Conservation (phyloP, 352 stramenopile species). For the Globisporangium megalacanthum region DNA sequence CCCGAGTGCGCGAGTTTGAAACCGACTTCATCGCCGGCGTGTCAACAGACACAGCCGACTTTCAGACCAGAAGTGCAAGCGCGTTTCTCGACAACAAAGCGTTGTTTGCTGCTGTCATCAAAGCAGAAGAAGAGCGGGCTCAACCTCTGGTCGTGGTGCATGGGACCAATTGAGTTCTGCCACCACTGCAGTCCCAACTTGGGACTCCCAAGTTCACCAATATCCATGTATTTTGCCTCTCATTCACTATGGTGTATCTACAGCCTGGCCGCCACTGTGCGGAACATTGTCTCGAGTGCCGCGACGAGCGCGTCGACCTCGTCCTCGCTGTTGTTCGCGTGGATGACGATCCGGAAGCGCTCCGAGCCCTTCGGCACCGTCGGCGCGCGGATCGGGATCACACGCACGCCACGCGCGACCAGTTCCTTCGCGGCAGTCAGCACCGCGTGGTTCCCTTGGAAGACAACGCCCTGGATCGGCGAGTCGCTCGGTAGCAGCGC, state of each 20-base stretch:
- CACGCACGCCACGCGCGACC: conserved; percentile 68
- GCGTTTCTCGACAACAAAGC: too few species aligned
- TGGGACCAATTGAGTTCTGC: too few species aligned
- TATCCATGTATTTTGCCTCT: too few species aligned
- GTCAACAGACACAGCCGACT: too few species aligned
- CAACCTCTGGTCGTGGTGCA: too few species aligned
- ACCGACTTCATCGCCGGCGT: too few species aligned
- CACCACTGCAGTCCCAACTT: too few species aligned
- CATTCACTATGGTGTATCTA: background rate
- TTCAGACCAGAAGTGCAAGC: too few species aligned
- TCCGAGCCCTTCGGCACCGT: conserved; percentile 93
- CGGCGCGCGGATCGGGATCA: conserved; percentile 94
- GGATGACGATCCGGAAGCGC: conserved; percentile 94
- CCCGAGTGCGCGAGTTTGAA: too few species aligned
- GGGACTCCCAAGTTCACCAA: too few species aligned
- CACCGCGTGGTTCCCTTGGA: conserved; percentile 89
- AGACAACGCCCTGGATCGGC: conserved; percentile 94
- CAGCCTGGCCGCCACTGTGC: background rate
- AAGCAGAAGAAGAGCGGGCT: too few species aligned
- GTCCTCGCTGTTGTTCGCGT: conserved; percentile 89
- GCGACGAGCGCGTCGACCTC: conserved; percentile 78
- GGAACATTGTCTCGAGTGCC: conserved; percentile 47
- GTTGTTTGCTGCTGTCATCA: too few species aligned
- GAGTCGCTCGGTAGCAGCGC: conserved; percentile 65
- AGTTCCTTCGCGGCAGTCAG: conserved; percentile 72